A percentile compares a stretch with the other conserved stretches of the same genome.
Conservation (phyloP, 805 yeast genomes). For the Ogataea populi-albae region DNA sequence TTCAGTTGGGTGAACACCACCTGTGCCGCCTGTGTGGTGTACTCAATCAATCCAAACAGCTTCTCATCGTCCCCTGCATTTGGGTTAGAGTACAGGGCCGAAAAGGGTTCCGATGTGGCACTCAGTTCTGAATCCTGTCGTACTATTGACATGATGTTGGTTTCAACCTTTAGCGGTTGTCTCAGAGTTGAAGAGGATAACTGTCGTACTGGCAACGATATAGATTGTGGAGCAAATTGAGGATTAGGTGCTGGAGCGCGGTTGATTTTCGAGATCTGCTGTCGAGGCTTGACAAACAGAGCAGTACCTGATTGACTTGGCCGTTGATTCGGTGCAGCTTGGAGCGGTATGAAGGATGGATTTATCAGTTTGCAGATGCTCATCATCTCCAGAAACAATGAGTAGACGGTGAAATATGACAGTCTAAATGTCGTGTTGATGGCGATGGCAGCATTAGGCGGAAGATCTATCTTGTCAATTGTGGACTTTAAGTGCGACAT, state of each 20-base stretch:
- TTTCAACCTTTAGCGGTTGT: conserved; percentile 27
- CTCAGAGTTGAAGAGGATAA: conserved; percentile 18
- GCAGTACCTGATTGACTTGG: conserved; percentile 6
- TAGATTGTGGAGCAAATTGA: conserved; percentile 17
- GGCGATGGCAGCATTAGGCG: conserved; percentile 8
- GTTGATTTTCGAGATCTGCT: conserved; percentile 17
- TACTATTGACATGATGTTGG: conserved; percentile 11
- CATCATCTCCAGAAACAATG: conserved; percentile 29
- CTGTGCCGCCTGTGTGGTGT: conserved; percentile 52
- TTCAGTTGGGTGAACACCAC: conserved; percentile 75
- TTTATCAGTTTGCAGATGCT: conserved; percentile 25
- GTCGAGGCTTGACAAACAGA: conserved; percentile 7
- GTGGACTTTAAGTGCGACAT: conserved; percentile 23
- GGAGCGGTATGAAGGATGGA: conserved; percentile 18
- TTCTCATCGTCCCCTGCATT: conserved; percentile 27
- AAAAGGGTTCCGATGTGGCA: conserved; percentile 5
- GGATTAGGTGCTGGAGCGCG: conserved; percentile 24
- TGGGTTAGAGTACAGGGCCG: conserved; percentile 3
- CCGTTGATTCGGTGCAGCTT: conserved; percentile 7
- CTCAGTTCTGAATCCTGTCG: conserved; percentile 33
- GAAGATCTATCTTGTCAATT: conserved; percentile 16
- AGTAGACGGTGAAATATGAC: conserved; percentile 26
- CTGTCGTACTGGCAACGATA: conserved; percentile 13
- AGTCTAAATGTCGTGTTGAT: conserved; percentile 20
- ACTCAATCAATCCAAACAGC: conserved; percentile 27